phyloP scores from a whole-genome alignment of 1,284 basidiomycete species.

The Ceratobasidium sp. region DNA sequence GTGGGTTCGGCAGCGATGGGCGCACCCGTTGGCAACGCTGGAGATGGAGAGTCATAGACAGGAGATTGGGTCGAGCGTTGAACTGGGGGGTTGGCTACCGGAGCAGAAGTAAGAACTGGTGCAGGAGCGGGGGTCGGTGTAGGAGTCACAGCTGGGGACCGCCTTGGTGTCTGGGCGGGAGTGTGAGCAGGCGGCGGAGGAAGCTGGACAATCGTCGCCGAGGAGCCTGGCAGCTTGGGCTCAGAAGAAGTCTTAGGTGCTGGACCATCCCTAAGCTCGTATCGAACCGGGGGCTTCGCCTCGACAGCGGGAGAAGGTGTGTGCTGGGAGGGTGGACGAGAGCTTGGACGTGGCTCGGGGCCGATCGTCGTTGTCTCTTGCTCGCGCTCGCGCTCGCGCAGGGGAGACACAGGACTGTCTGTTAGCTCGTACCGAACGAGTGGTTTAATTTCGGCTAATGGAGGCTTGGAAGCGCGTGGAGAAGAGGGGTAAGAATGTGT shows the following conservation, averaged over 20 bases:
- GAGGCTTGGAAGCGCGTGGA: neutral
- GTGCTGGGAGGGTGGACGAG: neutral
- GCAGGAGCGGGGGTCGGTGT: too few relatives aligned
- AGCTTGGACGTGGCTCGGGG: neutral
- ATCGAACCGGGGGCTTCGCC: slow-evolving; percentile 1
- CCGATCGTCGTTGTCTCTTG: neutral
- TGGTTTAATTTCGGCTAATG: neutral
- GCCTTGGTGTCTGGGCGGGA: neutral
- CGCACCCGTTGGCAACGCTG: neutral
- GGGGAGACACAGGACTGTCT: neutral
- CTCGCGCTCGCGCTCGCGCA: neutral
- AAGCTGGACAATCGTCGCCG: neutral
- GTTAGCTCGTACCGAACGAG: slow-evolving; percentile 7
- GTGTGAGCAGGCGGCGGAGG: neutral
- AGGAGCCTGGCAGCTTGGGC: neutral
- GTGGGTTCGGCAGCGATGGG: neutral
- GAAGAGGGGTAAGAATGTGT: slow-evolving; percentile 1
- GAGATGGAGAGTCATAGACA: neutral
- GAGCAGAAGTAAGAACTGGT: too few relatives aligned
- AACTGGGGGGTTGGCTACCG: too few relatives aligned
- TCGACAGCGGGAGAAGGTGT: neutral
- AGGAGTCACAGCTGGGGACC: too few relatives aligned
- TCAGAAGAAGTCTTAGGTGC: neutral
- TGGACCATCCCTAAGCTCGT: slow-evolving; percentile 6
- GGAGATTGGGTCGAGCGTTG: too few relatives aligned